These are phyloP conservation scores for Candida corydali DNA, from an alignment of 805 yeast species.

Conservation along the genomic window DNA sequence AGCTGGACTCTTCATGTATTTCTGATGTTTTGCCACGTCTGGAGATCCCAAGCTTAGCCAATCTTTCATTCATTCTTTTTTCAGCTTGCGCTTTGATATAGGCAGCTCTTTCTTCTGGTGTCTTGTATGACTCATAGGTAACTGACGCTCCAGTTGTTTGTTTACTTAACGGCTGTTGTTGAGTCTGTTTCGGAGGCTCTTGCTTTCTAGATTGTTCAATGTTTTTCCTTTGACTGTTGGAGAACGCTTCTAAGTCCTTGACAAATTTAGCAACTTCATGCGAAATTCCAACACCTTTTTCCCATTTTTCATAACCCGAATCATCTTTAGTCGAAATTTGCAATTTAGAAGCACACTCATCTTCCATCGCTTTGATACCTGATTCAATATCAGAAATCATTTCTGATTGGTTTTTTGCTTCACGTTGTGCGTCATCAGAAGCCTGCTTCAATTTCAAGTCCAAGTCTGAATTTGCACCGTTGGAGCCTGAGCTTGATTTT, in stretches of 20 bases:
- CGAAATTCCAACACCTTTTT: conserved; percentile 73
- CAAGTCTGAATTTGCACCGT: conserved; percentile 47
- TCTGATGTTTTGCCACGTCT: conserved; percentile 24
- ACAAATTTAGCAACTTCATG: conserved; percentile 60
- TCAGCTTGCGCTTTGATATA: conserved; percentile 74
- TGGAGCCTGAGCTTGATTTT: conserved; percentile 33
- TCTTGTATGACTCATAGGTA: conserved; percentile 19
- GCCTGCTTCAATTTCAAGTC: conserved; percentile 53
- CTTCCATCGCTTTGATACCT: conserved; percentile 62
- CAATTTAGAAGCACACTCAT: conserved; percentile 41
- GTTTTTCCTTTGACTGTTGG: conserved; percentile 10
- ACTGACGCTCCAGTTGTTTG: conserved; percentile 12
- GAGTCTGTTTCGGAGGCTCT: not conserved
- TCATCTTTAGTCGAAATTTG: conserved; percentile 40
- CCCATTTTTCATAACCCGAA: conserved; percentile 69
- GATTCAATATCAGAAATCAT: conserved; percentile 69
- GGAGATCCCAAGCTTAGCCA: conserved; percentile 74
- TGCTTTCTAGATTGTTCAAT: conserved; percentile 10
- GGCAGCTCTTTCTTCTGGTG: conserved; percentile 71
- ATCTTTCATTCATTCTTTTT: conserved; percentile 74
- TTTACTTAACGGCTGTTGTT: conserved; percentile 11
- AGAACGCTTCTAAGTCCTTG: conserved; percentile 40
- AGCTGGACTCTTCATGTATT: conserved; percentile 5
- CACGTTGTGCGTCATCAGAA: conserved; percentile 46
- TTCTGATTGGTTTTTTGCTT: conserved; percentile 51